These are phyloP conservation scores for Aspergillus sclerotioniger DNA, from an alignment of 495 filamentous ascomycete genomes.

Conservation along the genomic window DNA sequence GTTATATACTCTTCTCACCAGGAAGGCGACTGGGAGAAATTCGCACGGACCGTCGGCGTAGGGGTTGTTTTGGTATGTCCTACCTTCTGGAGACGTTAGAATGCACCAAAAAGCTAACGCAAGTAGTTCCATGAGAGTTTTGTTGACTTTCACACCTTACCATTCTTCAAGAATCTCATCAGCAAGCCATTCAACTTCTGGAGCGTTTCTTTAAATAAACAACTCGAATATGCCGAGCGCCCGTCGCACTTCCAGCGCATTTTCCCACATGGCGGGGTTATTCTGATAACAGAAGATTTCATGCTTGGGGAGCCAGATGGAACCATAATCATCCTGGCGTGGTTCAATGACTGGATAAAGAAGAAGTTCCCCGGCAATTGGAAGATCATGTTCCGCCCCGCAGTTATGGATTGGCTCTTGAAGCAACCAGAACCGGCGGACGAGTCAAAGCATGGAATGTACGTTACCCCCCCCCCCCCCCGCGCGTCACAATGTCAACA, in stretches of 20 bases:
- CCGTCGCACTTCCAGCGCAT: conserved; percentile 42
- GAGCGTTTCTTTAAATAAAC: conserved; percentile 31
- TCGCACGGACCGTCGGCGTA: conserved; percentile 27
- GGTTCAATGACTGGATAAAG: conserved; percentile 44
- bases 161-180: conserved; percentile 24
- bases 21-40: conserved; percentile 39
- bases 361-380: conserved; percentile 27
- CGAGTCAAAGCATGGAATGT: conserved; percentile 23
- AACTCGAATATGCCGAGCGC: conserved; percentile 23
- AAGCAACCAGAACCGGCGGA: conserved; percentile 14
- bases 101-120: conserved; percentile 12
- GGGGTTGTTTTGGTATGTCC: conserved; percentile 45
- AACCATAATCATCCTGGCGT: conserved; percentile 52
- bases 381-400: conserved; percentile 44
- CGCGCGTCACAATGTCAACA: not conserved
- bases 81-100: not conserved
- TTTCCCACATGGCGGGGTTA: conserved; percentile 56
- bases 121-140: conserved; percentile 44
- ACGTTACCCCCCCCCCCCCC: conserved; percentile 13
- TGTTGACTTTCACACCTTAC: conserved; percentile 27
- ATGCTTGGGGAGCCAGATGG: conserved; percentile 50
- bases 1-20: conserved; percentile 33
- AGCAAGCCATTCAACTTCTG: conserved; percentile 34
- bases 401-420: conserved; percentile 39
- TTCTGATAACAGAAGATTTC: conserved; percentile 65